phyloP scores from a whole-genome alignment of 163 green algal genomes.

The Scenedesmus sp. region DNA sequence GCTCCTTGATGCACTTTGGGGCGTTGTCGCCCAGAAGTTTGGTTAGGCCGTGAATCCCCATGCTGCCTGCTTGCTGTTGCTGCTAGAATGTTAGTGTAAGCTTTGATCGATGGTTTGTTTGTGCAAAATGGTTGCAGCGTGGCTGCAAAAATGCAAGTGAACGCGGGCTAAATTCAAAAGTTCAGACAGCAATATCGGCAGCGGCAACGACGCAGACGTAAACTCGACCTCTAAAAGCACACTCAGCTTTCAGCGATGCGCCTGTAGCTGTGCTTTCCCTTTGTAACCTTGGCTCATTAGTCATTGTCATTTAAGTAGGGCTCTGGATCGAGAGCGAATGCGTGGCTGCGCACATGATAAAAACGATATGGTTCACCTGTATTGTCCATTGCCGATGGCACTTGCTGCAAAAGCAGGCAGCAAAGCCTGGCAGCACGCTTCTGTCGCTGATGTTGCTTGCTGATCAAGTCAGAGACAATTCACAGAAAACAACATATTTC shows the following conservation, averaged over 20 bases:
- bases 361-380: neutral
- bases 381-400: neutral
- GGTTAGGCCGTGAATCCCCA: conserved; percentile 92
- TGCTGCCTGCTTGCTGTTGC: conserved; percentile 22
- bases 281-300: neutral
- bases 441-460: neutral
- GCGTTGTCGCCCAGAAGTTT: conserved; percentile 95
- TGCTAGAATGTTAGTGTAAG: neutral
- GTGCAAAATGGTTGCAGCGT: neutral
- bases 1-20: conserved; percentile 69
- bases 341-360: neutral
- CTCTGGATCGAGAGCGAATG: neutral
- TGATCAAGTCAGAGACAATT: neutral
- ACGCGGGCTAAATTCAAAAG: neutral
- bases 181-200: neutral
- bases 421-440: neutral
- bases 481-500: neutral
- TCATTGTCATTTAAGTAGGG: neutral
- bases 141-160: neutral
- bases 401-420: neutral
- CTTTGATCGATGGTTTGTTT: neutral
- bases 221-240: neutral
- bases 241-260: neutral
- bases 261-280: neutral
- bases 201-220: neutral